These are phyloP conservation scores for Lactifluus subvellereus DNA, from an alignment of 768 basidiomycete genomes.

Conservation along the genomic window DNA sequence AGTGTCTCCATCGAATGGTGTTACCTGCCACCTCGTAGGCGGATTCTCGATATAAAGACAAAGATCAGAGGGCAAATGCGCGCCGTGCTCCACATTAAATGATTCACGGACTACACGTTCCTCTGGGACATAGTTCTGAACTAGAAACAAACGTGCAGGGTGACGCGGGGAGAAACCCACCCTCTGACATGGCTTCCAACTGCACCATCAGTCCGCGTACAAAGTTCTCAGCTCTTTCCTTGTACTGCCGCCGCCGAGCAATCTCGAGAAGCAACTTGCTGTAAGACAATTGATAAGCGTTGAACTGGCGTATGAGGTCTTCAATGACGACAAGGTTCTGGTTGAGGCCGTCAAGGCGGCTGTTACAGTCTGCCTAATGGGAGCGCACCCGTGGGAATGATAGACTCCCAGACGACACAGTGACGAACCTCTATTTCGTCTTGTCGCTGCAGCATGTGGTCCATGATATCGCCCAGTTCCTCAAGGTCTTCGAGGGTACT, in stretches of 20 bases:
- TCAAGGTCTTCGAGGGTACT: slow-evolving; percentile 60
- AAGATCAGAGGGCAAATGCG: slow-evolving; percentile 70
- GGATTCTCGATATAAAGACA: slow-evolving; percentile 71
- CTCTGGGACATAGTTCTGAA: slow-evolving; percentile 40
- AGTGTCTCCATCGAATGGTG: slow-evolving; percentile 49
- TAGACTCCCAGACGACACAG: neutral
- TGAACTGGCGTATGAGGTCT: slow-evolving; percentile 59
- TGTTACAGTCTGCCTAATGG: slow-evolving; percentile 45
- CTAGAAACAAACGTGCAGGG: neutral
- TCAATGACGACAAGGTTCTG: slow-evolving; percentile 57
- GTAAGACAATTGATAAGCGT: slow-evolving; percentile 67
- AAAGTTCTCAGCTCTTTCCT: slow-evolving; percentile 58
- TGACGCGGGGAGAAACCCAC: slow-evolving; percentile 34
- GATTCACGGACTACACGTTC: slow-evolving; percentile 56
- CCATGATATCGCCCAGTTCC: slow-evolving; percentile 74
- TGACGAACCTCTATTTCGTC: slow-evolving; percentile 56
- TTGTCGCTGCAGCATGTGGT: slow-evolving; percentile 66
- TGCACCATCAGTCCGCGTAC: slow-evolving; percentile 61
- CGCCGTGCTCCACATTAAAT: slow-evolving; percentile 71
- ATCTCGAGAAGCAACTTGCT: slow-evolving; percentile 71
- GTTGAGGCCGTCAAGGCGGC: slow-evolving; percentile 51
- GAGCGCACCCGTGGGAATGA: neutral
- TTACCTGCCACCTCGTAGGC: slow-evolving; percentile 68
- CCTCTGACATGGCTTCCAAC: slow-evolving; percentile 59
- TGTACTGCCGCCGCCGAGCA: slow-evolving; percentile 58